Conservation (phyloP, 2,329 filamentous ascomycete species). For the Chaetomium olivaceum region DNA sequence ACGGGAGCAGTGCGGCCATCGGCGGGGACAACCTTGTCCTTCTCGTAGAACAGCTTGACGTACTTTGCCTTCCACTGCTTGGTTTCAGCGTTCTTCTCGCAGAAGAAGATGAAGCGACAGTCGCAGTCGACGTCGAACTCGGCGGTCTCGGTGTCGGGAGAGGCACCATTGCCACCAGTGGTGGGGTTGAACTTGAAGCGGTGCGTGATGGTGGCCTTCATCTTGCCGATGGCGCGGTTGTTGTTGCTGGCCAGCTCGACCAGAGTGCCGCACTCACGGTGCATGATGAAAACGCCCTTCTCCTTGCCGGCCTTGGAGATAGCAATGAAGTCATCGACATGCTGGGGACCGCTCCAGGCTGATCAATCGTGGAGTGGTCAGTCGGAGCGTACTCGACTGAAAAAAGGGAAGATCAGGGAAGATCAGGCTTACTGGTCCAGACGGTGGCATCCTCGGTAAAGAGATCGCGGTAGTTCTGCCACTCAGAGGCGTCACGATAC, state of each 20-base stretch:
- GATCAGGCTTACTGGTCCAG: constrained; percentile 48
- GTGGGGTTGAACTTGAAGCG: constrained; percentile 41
- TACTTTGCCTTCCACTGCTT: constrained; percentile 45
- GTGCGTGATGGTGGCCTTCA: constrained; percentile 57
- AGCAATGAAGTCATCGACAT: constrained; percentile 50
- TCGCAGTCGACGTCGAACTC: constrained; percentile 54
- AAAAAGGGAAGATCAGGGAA: not conserved
- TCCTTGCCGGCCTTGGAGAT: constrained; percentile 53
- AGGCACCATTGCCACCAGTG: not conserved
- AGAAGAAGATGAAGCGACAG: constrained; percentile 53
- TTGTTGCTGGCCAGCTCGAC: constrained; percentile 45
- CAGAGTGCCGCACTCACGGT: constrained; percentile 53
- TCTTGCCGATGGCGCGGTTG: constrained; percentile 51
- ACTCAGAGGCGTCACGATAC: constrained; percentile 55
- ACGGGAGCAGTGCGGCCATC: constrained; percentile 44
- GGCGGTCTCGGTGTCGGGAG: constrained; percentile 33
- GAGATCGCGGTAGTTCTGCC: constrained; percentile 53
- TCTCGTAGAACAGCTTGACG: constrained; percentile 53
- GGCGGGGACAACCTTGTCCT: constrained; percentile 51
- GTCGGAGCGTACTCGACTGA: not conserved
- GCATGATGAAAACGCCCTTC: constrained; percentile 57
- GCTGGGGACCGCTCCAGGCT: constrained; percentile 50
- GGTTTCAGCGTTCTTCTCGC: constrained; percentile 36
- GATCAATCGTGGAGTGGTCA: constrained; percentile 5
- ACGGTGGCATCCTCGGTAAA: constrained; percentile 50